Evolutionary conservation across 2,329 filamentous ascomycete genomes (phyloP).

Genomic region (Mycosphaerella arachidis): DNA sequence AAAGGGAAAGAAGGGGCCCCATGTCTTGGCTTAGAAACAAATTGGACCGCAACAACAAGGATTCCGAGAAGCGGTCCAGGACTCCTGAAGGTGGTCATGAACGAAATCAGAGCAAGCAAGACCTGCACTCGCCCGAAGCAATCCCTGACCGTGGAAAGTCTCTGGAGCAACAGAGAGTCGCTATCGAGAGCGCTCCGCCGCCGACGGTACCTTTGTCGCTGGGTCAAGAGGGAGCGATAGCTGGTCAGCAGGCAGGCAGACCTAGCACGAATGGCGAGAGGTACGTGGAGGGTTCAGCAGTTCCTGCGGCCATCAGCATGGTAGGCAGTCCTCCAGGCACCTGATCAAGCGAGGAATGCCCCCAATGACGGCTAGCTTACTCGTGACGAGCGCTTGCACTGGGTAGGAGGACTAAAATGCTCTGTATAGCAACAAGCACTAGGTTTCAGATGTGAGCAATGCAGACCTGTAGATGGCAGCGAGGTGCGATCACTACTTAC

Average conservation of each 20-base stretch:
- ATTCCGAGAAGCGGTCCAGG: constrained; percentile 45
- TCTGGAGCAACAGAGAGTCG: constrained; percentile 13
- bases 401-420: not conserved
- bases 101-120: constrained; percentile 24
- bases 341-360: not conserved
- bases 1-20: constrained; percentile 54
- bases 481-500: not conserved
- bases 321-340: not conserved
- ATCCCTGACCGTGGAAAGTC: constrained; percentile 21
- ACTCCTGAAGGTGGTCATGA: constrained; percentile 35
- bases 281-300: not conserved
- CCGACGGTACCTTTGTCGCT: not conserved
- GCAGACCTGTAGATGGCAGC: not conserved
- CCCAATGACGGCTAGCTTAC: not conserved
- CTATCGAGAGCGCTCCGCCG: constrained; percentile 1
- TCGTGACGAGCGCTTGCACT: not conserved
- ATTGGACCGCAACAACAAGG: constrained; percentile 54
- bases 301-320: not conserved
- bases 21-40: constrained; percentile 64
- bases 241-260: not conserved
- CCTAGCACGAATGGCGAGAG: not conserved
- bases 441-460: not conserved
- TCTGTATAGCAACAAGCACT: not conserved
- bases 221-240: not conserved
- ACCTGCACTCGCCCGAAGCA: constrained; percentile 19